Conservation (phyloP, 352 stramenopile species). For the Pythium pyrilobum region DNA sequence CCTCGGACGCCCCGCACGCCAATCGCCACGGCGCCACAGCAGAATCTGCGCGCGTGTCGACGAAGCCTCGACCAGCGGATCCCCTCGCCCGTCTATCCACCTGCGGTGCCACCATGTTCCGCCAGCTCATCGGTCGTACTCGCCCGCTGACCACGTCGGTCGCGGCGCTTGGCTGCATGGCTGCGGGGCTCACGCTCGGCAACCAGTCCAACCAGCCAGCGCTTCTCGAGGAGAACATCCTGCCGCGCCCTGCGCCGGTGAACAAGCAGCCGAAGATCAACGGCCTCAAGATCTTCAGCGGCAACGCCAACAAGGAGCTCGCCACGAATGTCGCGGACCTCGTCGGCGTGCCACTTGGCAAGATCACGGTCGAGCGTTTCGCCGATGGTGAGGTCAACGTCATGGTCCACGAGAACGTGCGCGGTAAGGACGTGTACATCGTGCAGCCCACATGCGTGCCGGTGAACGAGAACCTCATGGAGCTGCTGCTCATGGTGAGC, state of each 20-base stretch:
- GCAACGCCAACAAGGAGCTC: constrained; percentile 97
- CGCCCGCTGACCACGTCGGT: constrained; percentile 40
- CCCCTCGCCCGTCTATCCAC: not conserved
- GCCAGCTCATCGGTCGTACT: constrained; percentile 53
- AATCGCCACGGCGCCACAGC: not conserved
- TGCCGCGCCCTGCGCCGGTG: constrained; percentile 48
- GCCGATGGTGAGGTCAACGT: constrained; percentile 99
- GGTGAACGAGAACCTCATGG: constrained; percentile 99
- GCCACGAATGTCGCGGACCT: constrained; percentile 96
- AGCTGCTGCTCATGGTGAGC: constrained; percentile 97
- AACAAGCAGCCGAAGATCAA: constrained; percentile 89
- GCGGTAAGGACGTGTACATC: constrained; percentile 99
- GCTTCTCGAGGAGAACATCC: constrained; percentile 41
- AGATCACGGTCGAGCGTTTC: constrained; percentile 97
- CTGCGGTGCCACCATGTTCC: constrained; percentile 43
- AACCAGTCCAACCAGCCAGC: constrained; percentile 29
- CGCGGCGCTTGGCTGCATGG: constrained; percentile 43
- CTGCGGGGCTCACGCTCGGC: constrained; percentile 37
- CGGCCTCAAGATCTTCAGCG: constrained; percentile 97
- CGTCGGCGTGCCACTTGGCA: constrained; percentile 96
- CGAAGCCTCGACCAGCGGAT: constrained; percentile 6
- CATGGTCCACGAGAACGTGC: constrained; percentile 99
- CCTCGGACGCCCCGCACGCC: not conserved
- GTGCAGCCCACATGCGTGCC: constrained; percentile 98
- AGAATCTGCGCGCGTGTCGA: constrained; percentile 2